Evolutionary conservation across 441 rosid species (phyloP).

Genomic region (Metrosideros polymorpha): DNA sequence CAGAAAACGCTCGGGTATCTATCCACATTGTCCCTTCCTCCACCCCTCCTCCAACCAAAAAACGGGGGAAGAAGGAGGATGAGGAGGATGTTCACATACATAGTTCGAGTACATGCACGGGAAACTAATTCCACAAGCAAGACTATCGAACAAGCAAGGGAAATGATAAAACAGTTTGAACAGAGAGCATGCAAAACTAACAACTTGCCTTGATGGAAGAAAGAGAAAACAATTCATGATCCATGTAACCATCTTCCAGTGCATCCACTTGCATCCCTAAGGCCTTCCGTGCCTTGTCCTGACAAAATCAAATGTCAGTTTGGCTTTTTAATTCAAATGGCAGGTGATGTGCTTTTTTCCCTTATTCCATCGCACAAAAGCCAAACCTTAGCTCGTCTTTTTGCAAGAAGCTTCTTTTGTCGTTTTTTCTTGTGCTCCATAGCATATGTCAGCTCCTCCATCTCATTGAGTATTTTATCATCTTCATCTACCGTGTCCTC

Average conservation of each 20-base stretch:
- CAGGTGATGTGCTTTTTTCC: neutral
- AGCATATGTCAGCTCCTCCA: constrained; percentile 78
- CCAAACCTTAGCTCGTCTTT: constrained; percentile 74
- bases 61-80: neutral
- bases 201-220: constrained; percentile 69
- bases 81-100: neutral
- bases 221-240: constrained; percentile 81
- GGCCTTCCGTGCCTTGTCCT: constrained; percentile 83
- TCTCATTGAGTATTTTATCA: constrained; percentile 78
- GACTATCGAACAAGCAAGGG: neutral
- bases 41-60: neutral
- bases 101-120: neutral
- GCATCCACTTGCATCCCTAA: constrained; percentile 76
- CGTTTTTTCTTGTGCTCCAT: constrained; percentile 75
- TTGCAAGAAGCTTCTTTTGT: constrained; percentile 58
- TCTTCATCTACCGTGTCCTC: constrained; percentile 49
- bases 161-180: neutral
- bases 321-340: neutral
- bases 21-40: neutral
- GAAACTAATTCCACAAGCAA: neutral
- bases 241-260: constrained; percentile 70
- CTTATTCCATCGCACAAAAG: neutral
- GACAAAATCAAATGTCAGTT: constrained; percentile 6
- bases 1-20: neutral
- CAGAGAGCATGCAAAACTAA: neutral